Base-by-base conservation (phyloP, 208 protist species). In the Leishmania amazonensis region DNA sequence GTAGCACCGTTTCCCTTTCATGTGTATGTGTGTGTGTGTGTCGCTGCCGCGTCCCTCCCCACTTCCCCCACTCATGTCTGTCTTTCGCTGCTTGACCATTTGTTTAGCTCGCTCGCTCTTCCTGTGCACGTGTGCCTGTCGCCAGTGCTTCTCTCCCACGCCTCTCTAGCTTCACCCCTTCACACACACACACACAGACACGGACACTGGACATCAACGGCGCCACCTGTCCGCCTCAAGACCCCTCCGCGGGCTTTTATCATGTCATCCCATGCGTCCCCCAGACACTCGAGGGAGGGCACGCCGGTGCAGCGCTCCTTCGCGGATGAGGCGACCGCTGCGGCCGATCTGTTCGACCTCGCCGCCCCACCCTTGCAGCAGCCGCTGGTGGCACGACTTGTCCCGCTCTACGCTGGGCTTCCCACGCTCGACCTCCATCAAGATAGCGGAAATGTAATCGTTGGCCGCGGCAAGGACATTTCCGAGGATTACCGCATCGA, bases 391-490 rank as follows among this genome's bases (percentile, higher is more conserved):
- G 95, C 92, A 7, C 90, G 93, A 15, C 90, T 98, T 2, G 81
- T 96, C 70, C 93, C 92, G 0, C 11, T 90, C 1, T 64, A 84
- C 54, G 49, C 81, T 5, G 78, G 70, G 7, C 70, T 79, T 45
- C 62, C 78, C 17, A 81, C 79, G 13, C 47, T 77, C n/a, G 83
- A 89, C 21, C 72, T 97, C 9, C 87, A 83, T 81, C 83, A 88
- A 40, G 90, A 93, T 74, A 86, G 79, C 45, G 86, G 80, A 8
- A 75, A 40, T 11, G 72, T 94, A 0, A 85, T 88, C 7, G 74
- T 98, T 38, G 95, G 95, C 0, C 91, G 95, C 76, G 86, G 88
- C 40, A 94, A 93, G 81, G 85, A 95, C 47, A 84, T 98, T n/a
- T 24, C 57, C 17, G 82, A 85, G 67, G 87, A 91, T 35, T 89